A percentile compares a stretch with the other conserved stretches of the same genome.
phyloP scores from a whole-genome alignment of 163 green algal species.

The Prototheca stagnorum region DNA sequence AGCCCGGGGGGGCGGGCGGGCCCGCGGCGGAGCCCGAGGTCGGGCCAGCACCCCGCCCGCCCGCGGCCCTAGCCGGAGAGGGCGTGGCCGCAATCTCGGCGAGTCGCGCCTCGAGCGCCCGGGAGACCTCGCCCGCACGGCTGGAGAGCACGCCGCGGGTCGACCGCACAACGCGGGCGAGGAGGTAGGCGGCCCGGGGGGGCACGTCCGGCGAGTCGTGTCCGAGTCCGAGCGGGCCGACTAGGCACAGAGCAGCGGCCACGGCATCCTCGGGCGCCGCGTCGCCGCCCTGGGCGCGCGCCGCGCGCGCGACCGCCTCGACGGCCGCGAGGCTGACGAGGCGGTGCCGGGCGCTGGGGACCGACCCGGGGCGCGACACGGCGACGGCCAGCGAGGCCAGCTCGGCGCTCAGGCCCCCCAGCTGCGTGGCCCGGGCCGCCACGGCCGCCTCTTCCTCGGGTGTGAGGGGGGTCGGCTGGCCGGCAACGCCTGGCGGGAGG shows the following conservation, averaged over 20 bases:
- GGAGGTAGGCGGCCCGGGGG: slow-evolving; percentile 77
- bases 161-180: slow-evolving; percentile 61
- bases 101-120: slow-evolving; percentile 43
- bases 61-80: too few species aligned
- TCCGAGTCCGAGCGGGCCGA: slow-evolving; percentile 54
- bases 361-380: too few species aligned
- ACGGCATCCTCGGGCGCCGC: neutral
- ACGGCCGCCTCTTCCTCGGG: too few species aligned
- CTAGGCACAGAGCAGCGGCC: slow-evolving; percentile 44
- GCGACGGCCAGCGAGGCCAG: too few species aligned
- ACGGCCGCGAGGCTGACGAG: slow-evolving; percentile 66
- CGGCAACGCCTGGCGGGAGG: too few species aligned
- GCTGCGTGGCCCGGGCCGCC: too few species aligned
- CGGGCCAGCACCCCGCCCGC: too few species aligned
- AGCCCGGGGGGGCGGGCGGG: neutral
- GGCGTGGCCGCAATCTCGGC: slow-evolving; percentile 29
- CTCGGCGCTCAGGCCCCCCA: too few species aligned
- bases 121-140: neutral
- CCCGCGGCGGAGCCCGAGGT: too few species aligned
- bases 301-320: slow-evolving; percentile 63
- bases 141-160: slow-evolving; percentile 37
- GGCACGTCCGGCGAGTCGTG: slow-evolving; percentile 38
- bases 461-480: too few species aligned
- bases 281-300: neutral
- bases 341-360: slow-evolving; percentile 40